Evolutionary conservation across 169 alveolate species (phyloP), one percentile per base, ranked within the genome.

Genomic region (Eimeria necatrix): DNA sequence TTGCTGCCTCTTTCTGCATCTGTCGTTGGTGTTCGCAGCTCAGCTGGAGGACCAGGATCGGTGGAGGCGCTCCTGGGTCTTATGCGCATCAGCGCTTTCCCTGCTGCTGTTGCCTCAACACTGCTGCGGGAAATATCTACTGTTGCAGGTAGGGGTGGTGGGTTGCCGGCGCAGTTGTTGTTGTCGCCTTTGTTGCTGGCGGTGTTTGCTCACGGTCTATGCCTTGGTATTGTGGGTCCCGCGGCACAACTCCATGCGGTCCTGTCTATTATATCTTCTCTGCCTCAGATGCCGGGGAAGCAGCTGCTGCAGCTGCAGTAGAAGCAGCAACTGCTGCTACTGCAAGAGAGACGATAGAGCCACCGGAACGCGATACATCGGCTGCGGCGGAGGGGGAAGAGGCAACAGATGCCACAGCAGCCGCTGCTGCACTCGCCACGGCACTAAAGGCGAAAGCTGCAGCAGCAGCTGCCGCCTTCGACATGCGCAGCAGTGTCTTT

Each of bases 391-490:
- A 41, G 49, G 9, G 59, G 0, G 85, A 32, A 74, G 85, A 49
- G 3, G 85, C 85, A 48, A 53, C 52, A 74, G 85, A 49, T 26
- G 85, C 60, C 5, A 53, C 85, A 18, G 85, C 85, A 18, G 85
- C 85, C 18, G 59, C 85, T 41, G 85, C 85, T 26, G 60, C 85
- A 26, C 56, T 53, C 41, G 49, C 83, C 24, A 48, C 83, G 18
- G 48, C 52, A 8, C 52, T 10, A 8, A 74, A 74, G 59, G 85
- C 85, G 24, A 74, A 74, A 53, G 85, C 85, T 7, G 85, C 85
- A 32, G 85, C 85, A n/a, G 49, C 59, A 26, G 85, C 85, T 48
- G 85, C 85, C 22, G 85, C 85, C 56, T 74, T 74, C 85, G 85
- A 74, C 14, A 74, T 74, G 85, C 85, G 85, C 85, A 74, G 85